phyloP scores from a whole-genome alignment of 495 filamentous ascomycete genomes.

The Parachaetomium inaequale region DNA sequence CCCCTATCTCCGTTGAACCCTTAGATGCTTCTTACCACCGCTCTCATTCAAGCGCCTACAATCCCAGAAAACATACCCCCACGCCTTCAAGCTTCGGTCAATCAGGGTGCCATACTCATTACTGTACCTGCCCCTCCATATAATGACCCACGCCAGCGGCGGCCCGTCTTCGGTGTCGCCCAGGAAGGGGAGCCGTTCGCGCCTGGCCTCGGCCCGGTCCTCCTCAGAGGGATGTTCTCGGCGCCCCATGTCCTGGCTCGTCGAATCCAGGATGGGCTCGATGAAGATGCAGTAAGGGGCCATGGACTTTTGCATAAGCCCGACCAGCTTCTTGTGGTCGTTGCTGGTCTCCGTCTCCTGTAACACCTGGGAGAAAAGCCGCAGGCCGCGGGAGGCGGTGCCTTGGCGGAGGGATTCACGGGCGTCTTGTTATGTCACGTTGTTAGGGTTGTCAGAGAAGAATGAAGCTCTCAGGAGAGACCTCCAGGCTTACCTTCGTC shows the following conservation, averaged over 20 bases:
- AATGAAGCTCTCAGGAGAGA: background rate
- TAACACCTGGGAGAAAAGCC: constrained; percentile 13
- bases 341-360: too few species aligned
- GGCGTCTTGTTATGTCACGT: background rate
- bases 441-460: background rate
- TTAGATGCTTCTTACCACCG: background rate
- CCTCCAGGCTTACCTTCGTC: background rate
- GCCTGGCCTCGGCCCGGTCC: constrained; percentile 2
- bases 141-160: constrained; percentile 28
- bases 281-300: background rate
- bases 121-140: constrained; percentile 20
- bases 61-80: constrained; percentile 33
- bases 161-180: constrained; percentile 22
- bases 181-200: constrained; percentile 20
- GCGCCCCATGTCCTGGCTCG: background rate
- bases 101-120: constrained; percentile 23
- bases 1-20: too few species aligned
- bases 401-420: background rate
- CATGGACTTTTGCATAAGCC: constrained; percentile 5
- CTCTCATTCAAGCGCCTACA: constrained; percentile 15
- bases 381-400: constrained; percentile 6
- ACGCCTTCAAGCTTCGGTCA: background rate
- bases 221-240: background rate
- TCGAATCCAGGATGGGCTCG: constrained; percentile 12
- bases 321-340: constrained; percentile 11